Evolutionary conservation across 495 filamentous ascomycete genomes (phyloP).

Genomic region (Tuber aestivum): DNA sequence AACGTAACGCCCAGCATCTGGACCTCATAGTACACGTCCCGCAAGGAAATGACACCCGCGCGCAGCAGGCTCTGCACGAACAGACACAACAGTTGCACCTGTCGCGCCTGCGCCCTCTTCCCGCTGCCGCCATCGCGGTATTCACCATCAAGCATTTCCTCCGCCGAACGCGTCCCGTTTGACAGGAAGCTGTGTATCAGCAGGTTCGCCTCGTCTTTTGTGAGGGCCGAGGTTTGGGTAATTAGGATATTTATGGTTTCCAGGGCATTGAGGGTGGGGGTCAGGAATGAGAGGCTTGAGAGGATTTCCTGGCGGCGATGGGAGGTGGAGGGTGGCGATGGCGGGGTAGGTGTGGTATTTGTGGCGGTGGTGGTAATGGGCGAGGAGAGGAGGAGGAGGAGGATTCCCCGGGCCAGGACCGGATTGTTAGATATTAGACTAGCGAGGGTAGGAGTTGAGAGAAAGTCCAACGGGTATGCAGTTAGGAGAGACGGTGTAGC

Average conservation of each 20-base stretch:
- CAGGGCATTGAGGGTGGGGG: slow-evolving; percentile 41
- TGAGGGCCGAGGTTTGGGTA: slow-evolving; percentile 24
- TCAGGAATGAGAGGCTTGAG: slow-evolving; percentile 33
- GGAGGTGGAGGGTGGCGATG: slow-evolving; percentile 11
- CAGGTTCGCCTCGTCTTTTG: slow-evolving; percentile 19
- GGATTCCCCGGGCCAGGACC: slow-evolving; percentile 27
- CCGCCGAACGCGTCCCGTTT: slow-evolving; percentile 32
- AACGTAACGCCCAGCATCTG: slow-evolving; percentile 47
- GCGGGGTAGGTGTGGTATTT: not conserved
- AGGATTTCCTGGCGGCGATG: slow-evolving; percentile 31
- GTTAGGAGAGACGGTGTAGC: slow-evolving; percentile 21
- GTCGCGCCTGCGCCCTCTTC: slow-evolving; percentile 39
- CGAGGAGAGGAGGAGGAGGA: slow-evolving; percentile 25
- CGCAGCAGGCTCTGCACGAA: slow-evolving; percentile 45
- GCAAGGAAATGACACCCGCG: slow-evolving; percentile 35
- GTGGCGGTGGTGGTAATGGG: not conserved
- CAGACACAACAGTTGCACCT: slow-evolving; percentile 44
- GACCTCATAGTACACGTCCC: slow-evolving; percentile 46
- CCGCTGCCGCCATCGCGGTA: slow-evolving; percentile 13
- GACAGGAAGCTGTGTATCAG: slow-evolving; percentile 31
- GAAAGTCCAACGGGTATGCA: slow-evolving; percentile 32
- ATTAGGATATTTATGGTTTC: slow-evolving; percentile 45
- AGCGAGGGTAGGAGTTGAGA: slow-evolving; percentile 24
- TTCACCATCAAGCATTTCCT: slow-evolving; percentile 21
- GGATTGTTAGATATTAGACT: slow-evolving; percentile 27